A percentile compares a stretch with the other conserved stretches of the same genome.
Evolutionary conservation across 2,329 filamentous ascomycete species (phyloP).

Genomic region (Orbilia blumenaviensis): DNA sequence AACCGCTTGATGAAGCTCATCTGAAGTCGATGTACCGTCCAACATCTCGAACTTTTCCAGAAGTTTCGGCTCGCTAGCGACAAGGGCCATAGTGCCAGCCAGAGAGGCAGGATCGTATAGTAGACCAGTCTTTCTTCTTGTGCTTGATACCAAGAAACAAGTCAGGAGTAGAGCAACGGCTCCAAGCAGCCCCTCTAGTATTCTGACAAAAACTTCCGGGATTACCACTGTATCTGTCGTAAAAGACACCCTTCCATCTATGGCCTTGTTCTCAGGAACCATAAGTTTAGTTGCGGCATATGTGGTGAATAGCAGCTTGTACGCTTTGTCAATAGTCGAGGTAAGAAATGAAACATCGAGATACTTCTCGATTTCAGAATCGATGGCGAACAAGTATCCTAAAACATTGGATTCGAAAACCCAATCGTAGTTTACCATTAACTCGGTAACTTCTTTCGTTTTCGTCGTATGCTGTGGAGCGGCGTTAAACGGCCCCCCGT

Average conservation of each 20-base stretch:
- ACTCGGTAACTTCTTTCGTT: conserved; percentile 9
- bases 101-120: conserved; percentile 60
- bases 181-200: conserved; percentile 60
- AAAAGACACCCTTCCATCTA: conserved; percentile 55
- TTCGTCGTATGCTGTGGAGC: background rate
- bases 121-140: conserved; percentile 55
- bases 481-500: conserved; percentile 11
- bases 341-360: conserved; percentile 37
- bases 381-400: conserved; percentile 44
- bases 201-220: conserved; percentile 60
- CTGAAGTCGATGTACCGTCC: conserved; percentile 42
- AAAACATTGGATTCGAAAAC: conserved; percentile 23
- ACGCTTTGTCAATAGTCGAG: conserved; percentile 26
- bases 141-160: conserved; percentile 57
- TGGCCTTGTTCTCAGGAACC: background rate
- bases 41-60: conserved; percentile 51
- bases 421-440: conserved; percentile 33
- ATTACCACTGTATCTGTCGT: conserved; percentile 60
- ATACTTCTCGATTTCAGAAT: conserved; percentile 16
- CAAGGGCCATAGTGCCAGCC: conserved; percentile 56
- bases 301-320: conserved; percentile 52
- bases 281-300: conserved; percentile 39
- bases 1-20: conserved; percentile 22
- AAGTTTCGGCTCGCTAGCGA: conserved; percentile 46
- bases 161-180: conserved; percentile 56